Percentiles rank a stretch among this genome's conserved stretches.
phyloP scores from a whole-genome alignment of 139 green algal species.

The Volvox africanus region DNA sequence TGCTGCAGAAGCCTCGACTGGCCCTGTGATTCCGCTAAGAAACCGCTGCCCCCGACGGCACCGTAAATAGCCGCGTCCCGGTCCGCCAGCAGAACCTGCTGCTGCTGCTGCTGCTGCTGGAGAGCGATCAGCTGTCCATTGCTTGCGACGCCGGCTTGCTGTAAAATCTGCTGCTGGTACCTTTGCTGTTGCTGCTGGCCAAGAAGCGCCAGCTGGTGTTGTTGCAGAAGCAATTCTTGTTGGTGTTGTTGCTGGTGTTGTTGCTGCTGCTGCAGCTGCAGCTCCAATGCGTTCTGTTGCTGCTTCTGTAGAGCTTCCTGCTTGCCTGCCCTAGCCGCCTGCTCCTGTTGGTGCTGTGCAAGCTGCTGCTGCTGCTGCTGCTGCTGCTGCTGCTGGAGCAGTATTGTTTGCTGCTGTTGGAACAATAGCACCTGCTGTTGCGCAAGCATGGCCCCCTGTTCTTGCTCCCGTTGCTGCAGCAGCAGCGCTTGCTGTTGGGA shows the following conservation, averaged over 20 bases:
- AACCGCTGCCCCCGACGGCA: neutral
- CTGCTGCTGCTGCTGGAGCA: neutral
- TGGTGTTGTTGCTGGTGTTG: slow-evolving; percentile 14
- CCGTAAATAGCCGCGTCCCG: neutral
- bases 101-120: slow-evolving; percentile 16
- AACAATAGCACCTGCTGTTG: neutral
- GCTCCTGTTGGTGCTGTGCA: neutral
- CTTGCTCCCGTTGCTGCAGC: neutral
- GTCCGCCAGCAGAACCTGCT: neutral
- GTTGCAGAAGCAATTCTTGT: neutral
- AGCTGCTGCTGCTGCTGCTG: neutral
- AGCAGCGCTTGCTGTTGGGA: neutral
- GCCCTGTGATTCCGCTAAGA: neutral
- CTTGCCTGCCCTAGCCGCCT: neutral
- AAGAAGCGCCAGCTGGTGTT: neutral
- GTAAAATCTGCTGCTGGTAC: neutral
- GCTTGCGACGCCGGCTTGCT: neutral
- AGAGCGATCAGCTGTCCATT: neutral
- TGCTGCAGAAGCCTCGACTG: neutral
- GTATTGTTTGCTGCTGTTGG: neutral
- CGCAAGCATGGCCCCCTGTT: no score
- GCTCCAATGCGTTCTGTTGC: neutral
- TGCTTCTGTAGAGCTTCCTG: neutral
- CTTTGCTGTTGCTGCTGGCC: neutral
- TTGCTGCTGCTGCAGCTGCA: slow-evolving; percentile 1